Percentiles rank a stretch among this genome's conserved stretches.
phyloP scores from a whole-genome alignment of 225 moss, liverwort and hornwort genomes.

The Marchantia polymorpha region DNA sequence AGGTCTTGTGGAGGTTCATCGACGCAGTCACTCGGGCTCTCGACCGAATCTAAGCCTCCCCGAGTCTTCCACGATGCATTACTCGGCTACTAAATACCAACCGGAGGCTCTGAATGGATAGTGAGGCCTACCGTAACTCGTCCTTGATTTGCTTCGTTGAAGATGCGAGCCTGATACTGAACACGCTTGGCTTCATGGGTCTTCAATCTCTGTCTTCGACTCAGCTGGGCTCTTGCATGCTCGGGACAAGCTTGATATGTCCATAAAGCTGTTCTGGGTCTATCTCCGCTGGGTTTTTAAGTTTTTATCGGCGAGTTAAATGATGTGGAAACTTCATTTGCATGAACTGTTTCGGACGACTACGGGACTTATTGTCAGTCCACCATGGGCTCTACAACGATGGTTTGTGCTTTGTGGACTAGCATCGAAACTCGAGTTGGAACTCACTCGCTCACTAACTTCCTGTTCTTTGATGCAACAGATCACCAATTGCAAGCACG shows the following conservation, averaged over 20 bases:
- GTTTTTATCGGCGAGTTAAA: neutral
- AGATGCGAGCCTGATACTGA: neutral
- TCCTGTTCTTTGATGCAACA: constrained; percentile 17
- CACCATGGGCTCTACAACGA: neutral
- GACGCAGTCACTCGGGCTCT: neutral
- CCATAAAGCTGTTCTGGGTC: neutral
- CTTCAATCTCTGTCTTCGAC: neutral
- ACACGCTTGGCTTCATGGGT: neutral
- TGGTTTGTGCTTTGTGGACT: neutral
- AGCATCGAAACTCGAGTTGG: neutral
- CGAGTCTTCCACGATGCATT: neutral
- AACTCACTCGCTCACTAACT: neutral
- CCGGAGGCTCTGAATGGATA: neutral
- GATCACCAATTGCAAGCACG: constrained; percentile 88
- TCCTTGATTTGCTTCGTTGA: neutral
- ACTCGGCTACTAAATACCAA: neutral
- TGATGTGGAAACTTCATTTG: neutral
- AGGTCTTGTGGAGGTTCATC: neutral
- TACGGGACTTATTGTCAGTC: neutral
- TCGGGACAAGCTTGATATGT: neutral
- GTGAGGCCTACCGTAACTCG: neutral
- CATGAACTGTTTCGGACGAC: neutral
- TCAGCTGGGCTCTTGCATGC: neutral
- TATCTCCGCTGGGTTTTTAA: neutral
- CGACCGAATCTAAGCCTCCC: neutral